Evolutionary conservation across 1,284 basidiomycete species (phyloP), one percentile per base, ranked within the genome.

Genomic region (Vanrija sp.): DNA sequence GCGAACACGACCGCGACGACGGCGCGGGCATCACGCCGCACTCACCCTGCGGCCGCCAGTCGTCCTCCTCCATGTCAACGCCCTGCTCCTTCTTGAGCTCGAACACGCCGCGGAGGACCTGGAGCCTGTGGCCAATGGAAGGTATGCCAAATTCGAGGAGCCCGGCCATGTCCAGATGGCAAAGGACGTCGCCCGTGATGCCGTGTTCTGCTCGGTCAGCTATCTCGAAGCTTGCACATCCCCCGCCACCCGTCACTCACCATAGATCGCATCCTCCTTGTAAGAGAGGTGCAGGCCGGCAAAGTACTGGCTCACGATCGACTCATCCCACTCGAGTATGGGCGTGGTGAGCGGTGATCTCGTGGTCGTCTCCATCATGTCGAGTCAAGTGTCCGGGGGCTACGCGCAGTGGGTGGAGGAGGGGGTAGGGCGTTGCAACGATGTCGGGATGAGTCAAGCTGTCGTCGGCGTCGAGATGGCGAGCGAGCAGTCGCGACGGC

Each of bases 31-130:
- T 20, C 25, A 25, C 5, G 47, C 8, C 12, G 25, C n/a, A 78
- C 88, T 68, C 71, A 92, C 92, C 93, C 62, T 89, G 89, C 20
- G 93, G 93, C 23, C 91, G 82, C 76, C 93, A 97, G 65, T 91
- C 84, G 60, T 89, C 88, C 38, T 87, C 80, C 53, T 89, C 88
- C 60, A 96, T 84, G 43, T 88, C 85, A 47, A 97, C 80, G 61
- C 85, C 85, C 65, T 93, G 83, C 2, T 84, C 84, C 48, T 91
- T 77, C 84, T 97, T 97, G 62, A 89, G 78, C 57, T 85, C 84
- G 77, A 94, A 96, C 54, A 96, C 85, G 45, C 87, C 85, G 73
- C 91, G 91, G 66, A 97, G 83, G 59, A 97, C 89, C 31, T 87
- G 81, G 20, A 97, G 77, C 45, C 93, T 80, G 75, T 95, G 91